A percentile compares a stretch with the other conserved stretches of the same genome.
These are phyloP conservation scores for Pseudocercospora crystallina DNA, from an alignment of 2,329 filamentous ascomycete genomes.

Conservation along the genomic window DNA sequence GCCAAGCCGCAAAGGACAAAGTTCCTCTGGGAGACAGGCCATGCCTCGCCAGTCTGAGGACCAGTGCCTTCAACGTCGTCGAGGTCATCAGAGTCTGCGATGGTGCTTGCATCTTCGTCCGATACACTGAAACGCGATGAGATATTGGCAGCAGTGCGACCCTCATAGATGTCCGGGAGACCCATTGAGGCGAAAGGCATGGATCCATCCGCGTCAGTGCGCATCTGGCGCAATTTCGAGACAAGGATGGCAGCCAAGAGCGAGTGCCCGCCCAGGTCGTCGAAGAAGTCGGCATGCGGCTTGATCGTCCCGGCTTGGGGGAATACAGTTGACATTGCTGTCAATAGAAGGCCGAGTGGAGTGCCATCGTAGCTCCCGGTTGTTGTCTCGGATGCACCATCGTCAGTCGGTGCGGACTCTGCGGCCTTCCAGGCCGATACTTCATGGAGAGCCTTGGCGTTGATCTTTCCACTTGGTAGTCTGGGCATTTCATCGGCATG, in stretches of 20 bases:
- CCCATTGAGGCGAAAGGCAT: conserved; percentile 27
- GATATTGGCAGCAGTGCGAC: conserved; percentile 23
- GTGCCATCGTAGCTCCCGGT: conserved; percentile 7
- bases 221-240: conserved; percentile 19
- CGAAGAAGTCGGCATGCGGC: conserved; percentile 61
- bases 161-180: conserved; percentile 29
- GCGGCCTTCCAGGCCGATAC: conserved; percentile 18
- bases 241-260: conserved; percentile 58
- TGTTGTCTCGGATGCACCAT: not conserved
- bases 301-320: conserved; percentile 40
- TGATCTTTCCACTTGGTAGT: conserved; percentile 29
- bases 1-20: conserved; percentile 26
- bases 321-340: conserved; percentile 41
- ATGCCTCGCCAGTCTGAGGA: conserved; percentile 20
- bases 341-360: conserved; percentile 15
- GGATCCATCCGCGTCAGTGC: conserved; percentile 9
- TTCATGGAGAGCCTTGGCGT: conserved; percentile 26
- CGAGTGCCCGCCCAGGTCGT: conserved; percentile 74
- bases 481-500: conserved; percentile 24
- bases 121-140: conserved; percentile 16
- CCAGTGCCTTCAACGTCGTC: conserved; percentile 19
- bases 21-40: conserved; percentile 18
- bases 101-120: conserved; percentile 12
- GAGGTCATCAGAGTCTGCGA: conserved; percentile 8
- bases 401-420: conserved; percentile 3